These are phyloP conservation scores for Fusarium vanettenii DNA, from an alignment of 2,329 filamentous ascomycete genomes.

Conservation along the genomic window DNA sequence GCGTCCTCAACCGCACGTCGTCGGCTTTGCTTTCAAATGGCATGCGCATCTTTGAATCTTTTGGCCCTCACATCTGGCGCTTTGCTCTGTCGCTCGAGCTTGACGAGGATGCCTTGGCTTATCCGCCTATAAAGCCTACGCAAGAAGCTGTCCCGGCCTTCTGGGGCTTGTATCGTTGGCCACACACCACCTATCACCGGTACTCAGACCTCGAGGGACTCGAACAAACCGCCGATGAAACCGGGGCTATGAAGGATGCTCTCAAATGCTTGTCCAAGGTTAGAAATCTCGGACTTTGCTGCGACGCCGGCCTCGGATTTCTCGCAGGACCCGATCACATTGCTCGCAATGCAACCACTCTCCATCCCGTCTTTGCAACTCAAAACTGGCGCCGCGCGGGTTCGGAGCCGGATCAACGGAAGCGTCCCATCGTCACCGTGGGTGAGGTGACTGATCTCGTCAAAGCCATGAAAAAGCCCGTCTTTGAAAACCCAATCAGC, in stretches of 20 bases:
- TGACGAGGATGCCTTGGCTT: slow-evolving; percentile 61
- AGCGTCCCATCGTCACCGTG: slow-evolving; percentile 34
- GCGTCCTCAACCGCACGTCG: slow-evolving; percentile 36
- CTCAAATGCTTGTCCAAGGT: slow-evolving; percentile 67
- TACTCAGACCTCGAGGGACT: slow-evolving; percentile 69
- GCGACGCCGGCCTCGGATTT: slow-evolving; percentile 76
- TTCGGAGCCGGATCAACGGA: slow-evolving; percentile 19
- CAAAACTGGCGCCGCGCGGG: slow-evolving; percentile 40
- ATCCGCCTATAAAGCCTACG: slow-evolving; percentile 66
- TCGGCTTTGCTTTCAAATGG: slow-evolving; percentile 57
- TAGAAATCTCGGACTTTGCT: slow-evolving; percentile 73
- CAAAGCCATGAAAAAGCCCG: slow-evolving; percentile 35
- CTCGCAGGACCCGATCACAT: slow-evolving; percentile 70
- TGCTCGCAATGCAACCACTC: slow-evolving; percentile 54
- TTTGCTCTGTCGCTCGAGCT: slow-evolving; percentile 78
- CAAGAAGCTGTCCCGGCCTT: slow-evolving; percentile 67
- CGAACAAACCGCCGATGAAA: slow-evolving; percentile 73
- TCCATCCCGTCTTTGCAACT: slow-evolving; percentile 51
- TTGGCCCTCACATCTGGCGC: slow-evolving; percentile 68
- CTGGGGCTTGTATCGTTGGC: slow-evolving; percentile 76
- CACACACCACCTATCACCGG: slow-evolving; percentile 67
- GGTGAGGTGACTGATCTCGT: slow-evolving; percentile 40
- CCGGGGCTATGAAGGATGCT: slow-evolving; percentile 68
- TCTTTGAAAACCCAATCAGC: slow-evolving; percentile 40
- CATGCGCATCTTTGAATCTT: slow-evolving; percentile 70